Evolutionary conservation across 2,329 filamentous ascomycete genomes (phyloP).

Genomic region (Nannizziopsis barbatae): DNA sequence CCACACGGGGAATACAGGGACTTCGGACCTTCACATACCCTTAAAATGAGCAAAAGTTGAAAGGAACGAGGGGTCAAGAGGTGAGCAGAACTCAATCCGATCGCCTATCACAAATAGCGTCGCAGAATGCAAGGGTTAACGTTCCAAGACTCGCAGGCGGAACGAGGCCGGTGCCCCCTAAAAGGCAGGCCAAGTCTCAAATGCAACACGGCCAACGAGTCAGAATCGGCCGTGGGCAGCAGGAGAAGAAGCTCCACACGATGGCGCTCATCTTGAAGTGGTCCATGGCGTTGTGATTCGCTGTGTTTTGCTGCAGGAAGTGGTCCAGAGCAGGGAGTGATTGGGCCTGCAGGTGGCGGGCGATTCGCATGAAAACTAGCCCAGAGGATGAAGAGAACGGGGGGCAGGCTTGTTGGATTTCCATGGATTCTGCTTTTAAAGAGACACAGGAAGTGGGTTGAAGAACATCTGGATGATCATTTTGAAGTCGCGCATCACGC

Average conservation of each 20-base stretch:
- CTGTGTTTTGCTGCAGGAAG: conserved; percentile 1
- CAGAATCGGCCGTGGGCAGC: background rate
- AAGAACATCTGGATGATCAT: background rate
- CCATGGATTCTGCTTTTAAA: background rate
- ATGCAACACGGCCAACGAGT: conserved; percentile 10
- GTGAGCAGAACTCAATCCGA: background rate
- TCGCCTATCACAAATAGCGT: conserved; percentile 9
- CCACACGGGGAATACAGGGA: background rate
- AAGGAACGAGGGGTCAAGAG: background rate
- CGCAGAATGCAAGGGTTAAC: conserved; percentile 7
- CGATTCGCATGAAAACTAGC: background rate
- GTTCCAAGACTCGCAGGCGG: conserved; percentile 7
- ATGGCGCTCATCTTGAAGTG: background rate
- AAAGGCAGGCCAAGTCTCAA: conserved; percentile 10
- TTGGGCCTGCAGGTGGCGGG: conserved; percentile 3
- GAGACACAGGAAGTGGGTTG: too few relatives aligned
- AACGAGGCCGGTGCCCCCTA: conserved; percentile 2
- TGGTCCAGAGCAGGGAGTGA: background rate
- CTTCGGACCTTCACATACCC: background rate
- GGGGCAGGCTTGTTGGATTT: background rate
- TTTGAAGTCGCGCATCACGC: conserved; percentile 3
- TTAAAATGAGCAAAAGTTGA: conserved; percentile 2
- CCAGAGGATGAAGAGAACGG: background rate
- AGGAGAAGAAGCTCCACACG: background rate
- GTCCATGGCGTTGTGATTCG: conserved; percentile 1